Evolutionary conservation across 768 basidiomycete genomes (phyloP).

Genomic region (Erythrobasidium yunnanense): DNA sequence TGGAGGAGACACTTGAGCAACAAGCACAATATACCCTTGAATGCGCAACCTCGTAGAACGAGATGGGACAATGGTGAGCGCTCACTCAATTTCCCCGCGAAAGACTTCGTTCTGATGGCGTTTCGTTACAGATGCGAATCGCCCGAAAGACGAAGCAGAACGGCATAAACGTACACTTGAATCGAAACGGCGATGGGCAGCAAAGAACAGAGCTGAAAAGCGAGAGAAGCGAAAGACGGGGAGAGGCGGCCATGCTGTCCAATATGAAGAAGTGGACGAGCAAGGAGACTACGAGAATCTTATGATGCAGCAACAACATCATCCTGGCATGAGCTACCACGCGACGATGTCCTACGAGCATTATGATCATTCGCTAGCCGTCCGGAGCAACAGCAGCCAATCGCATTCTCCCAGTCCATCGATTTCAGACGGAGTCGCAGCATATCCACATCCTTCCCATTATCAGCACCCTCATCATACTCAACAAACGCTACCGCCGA

Average conservation of each 20-base stretch:
- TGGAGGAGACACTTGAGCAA: constrained; percentile 45
- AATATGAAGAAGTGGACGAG: neutral
- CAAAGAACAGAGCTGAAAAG: constrained; percentile 40
- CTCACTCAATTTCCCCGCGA: too few species aligned
- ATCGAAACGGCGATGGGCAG: constrained; percentile 43
- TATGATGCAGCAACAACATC: too few species aligned
- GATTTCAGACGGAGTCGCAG: too few species aligned
- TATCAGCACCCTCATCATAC: too few species aligned
- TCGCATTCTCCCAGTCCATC: too few species aligned
- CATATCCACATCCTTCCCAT: too few species aligned
- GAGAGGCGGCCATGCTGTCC: neutral
- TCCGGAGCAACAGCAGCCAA: too few species aligned
- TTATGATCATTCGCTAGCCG: too few species aligned
- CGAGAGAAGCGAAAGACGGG: constrained; percentile 1
- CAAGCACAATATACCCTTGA: constrained; percentile 44
- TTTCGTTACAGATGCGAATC: constrained; percentile 39
- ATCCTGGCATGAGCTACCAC: too few species aligned
- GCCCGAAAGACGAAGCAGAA: constrained; percentile 42
- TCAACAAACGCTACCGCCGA: too few species aligned
- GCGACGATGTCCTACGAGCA: too few species aligned
- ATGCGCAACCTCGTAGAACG: constrained; percentile 42
- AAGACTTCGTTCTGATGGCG: constrained; percentile 11
- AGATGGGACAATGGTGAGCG: constrained; percentile 45
- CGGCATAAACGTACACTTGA: constrained; percentile 41
- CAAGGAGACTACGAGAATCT: neutral